Conservation (phyloP, 495 filamentous ascomycete species). For the Melanomma pulvis-pyrius region DNA sequence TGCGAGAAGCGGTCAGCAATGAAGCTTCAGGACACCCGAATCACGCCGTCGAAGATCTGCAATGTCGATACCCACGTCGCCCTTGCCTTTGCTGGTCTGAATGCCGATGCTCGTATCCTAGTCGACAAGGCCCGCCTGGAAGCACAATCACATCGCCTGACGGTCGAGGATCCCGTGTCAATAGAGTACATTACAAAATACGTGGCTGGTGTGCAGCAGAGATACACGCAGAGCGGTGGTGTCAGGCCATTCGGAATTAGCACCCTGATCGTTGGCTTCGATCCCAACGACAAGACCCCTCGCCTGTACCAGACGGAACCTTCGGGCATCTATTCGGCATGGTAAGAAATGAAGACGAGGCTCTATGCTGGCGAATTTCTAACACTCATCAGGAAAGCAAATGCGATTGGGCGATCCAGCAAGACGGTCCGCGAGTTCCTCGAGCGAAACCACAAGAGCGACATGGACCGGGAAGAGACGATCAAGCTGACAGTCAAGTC, state of each 20-base stretch:
- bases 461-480: constrained; percentile 95
- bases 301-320: constrained; percentile 97
- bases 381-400: constrained; percentile 78
- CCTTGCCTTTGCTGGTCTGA: constrained; percentile 94
- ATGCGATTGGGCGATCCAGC: constrained; percentile 95
- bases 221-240: constrained; percentile 97
- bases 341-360: constrained; percentile 57
- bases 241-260: constrained; percentile 97
- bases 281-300: constrained; percentile 82
- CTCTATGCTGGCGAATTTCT: neutral
- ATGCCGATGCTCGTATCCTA: constrained; percentile 95
- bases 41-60: constrained; percentile 97
- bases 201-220: constrained; percentile 94
- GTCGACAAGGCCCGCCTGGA: constrained; percentile 97
- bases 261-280: constrained; percentile 95
- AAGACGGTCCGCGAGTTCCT: constrained; percentile 98
- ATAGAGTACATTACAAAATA: constrained; percentile 99
- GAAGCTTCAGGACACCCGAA: constrained; percentile 98
- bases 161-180: constrained; percentile 95
- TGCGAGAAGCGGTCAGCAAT: constrained; percentile 99
- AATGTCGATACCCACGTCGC: constrained; percentile 92
- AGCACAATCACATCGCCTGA: constrained; percentile 94
- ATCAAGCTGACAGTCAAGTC: constrained; percentile 98
- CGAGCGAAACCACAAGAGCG: constrained; percentile 95
- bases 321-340: constrained; percentile 96